phyloP scores from a whole-genome alignment of 768 basidiomycete species.

The Lactifluus subvellereus region DNA sequence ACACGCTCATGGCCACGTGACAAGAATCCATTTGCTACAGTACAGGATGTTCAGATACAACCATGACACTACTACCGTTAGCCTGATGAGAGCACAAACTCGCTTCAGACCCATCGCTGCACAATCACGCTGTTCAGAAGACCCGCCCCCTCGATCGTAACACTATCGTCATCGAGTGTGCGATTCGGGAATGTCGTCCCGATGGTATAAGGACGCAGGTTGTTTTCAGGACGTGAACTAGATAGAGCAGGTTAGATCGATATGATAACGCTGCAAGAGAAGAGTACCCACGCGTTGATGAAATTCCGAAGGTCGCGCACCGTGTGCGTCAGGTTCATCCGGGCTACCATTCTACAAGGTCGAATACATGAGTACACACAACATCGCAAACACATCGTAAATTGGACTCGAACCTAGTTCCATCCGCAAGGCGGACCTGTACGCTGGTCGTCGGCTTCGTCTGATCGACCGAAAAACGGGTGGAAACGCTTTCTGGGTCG shows the following conservation, averaged over 20 bases:
- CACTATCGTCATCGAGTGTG: conserved; percentile 16
- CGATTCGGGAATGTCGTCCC: conserved; percentile 25
- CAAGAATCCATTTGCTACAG: not conserved
- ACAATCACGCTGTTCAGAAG: conserved; percentile 23
- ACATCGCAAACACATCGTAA: too few species aligned
- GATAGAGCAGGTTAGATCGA: not conserved
- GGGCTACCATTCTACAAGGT: conserved; percentile 58
- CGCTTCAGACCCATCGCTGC: conserved; percentile 22
- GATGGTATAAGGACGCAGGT: conserved; percentile 19
- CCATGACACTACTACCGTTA: not conserved
- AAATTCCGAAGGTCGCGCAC: conserved; percentile 79
- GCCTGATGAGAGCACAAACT: not conserved
- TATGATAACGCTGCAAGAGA: too few species aligned
- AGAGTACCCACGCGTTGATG: conserved; percentile 77
- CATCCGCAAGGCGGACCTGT: conserved; percentile 87
- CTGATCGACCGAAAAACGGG: conserved; percentile 78
- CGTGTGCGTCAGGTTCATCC: conserved; percentile 90
- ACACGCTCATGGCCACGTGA: too few species aligned
- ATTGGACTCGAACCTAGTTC: conserved; percentile 59
- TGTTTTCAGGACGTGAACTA: conserved; percentile 24
- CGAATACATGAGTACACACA: not conserved
- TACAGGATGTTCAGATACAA: not conserved
- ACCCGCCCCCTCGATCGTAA: conserved; percentile 23
- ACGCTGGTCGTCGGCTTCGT: conserved; percentile 79
- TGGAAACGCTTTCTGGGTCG: conserved; percentile 38